Evolutionary conservation across 306 rosid species (phyloP), one percentile per base, ranked within the genome.

Genomic region (Fragaria nilgerrensis): DNA sequence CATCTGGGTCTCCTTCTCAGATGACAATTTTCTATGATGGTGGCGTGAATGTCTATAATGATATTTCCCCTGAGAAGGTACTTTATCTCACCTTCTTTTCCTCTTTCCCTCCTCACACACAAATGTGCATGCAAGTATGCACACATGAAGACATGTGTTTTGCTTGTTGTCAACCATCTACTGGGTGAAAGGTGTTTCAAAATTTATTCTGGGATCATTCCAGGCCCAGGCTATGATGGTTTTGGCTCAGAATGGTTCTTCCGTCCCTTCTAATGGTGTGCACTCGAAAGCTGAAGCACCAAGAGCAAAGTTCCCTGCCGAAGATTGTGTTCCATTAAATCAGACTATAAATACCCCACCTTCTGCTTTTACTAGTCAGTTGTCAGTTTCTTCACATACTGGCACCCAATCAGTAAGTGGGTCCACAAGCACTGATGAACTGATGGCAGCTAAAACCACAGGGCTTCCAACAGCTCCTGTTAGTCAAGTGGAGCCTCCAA

Each of bases 201-300:
- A 25, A 41, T 20, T 72, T 82, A 5, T 62, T 82, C 23, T 77
- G 71, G 77, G 39, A 45, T 82, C 39, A 80, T 85, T 85, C 36
- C 93, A 94, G 98, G 96, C 88, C 62, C 94, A 92, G 82, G 97
- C 96, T 50, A 89, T 94, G 68, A 90, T 94, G 94, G 70, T 89
- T 82, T 75, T 92, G 85, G 97, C 98, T 75, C 92, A 89, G 37
- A 88, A 72, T 75, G 87, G 85, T 32, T 70, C 86, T 29, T 74
- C 90, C 34, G 29, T 73, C 52, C 72, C 86, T 50, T 74, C 88
- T 32, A 86, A 79, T 79, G 62, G 70, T 34, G 77, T 85, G 37
- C 87, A 89, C 68, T 84, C 86, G 43, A 89, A 89, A 52, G 74
- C 80, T 75, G 87, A 76, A 81, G 78, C 74, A 68, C 89, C 86